Percentiles rank a stretch among this genome's conserved stretches.
Conservation (phyloP, 1,284 basidiomycete species). For the Albatrellus sp. region DNA sequence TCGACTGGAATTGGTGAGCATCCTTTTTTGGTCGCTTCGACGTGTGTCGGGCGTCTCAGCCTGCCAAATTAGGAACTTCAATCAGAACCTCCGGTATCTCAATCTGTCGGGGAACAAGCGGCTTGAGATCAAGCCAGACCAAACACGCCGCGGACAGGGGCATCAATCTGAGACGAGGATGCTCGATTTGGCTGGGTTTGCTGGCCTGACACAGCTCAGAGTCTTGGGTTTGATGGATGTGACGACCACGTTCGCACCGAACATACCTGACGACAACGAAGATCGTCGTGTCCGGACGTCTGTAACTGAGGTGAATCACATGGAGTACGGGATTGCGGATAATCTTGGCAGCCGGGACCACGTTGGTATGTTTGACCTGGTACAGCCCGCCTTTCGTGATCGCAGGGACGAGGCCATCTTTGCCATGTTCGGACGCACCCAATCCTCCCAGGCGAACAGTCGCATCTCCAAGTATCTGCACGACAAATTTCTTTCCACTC, state of each 20-base stretch:
- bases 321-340: conserved; percentile 97
- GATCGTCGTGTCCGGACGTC: conserved; percentile 90
- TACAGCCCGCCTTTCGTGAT: conserved; percentile 80
- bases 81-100: conserved; percentile 83
- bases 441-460: conserved; percentile 54
- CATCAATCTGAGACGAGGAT: conserved; percentile 14
- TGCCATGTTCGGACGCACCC: conserved; percentile 84
- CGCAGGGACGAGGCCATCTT: conserved; percentile 81
- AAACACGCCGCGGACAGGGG: conserved; percentile 22
- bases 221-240: conserved; percentile 97
- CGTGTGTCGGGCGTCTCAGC: conserved; percentile 1
- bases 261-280: conserved; percentile 85
- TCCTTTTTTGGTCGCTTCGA: conserved; percentile 4
- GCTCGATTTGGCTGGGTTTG: conserved; percentile 72
- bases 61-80: conserved; percentile 76
- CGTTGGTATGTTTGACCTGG: conserved; percentile 87
- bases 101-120: conserved; percentile 83
- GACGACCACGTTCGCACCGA: conserved; percentile 69
- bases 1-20: conserved; percentile 97
- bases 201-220: conserved; percentile 69
- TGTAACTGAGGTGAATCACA: conserved; percentile 79
- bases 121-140: conserved; percentile 72
- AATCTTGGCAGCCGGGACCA: conserved; percentile 74
- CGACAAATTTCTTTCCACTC: conserved; percentile 61
- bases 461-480: conserved; percentile 69